Conservation (phyloP, 768 basidiomycete genomes). For the Hericium alpestre region DNA sequence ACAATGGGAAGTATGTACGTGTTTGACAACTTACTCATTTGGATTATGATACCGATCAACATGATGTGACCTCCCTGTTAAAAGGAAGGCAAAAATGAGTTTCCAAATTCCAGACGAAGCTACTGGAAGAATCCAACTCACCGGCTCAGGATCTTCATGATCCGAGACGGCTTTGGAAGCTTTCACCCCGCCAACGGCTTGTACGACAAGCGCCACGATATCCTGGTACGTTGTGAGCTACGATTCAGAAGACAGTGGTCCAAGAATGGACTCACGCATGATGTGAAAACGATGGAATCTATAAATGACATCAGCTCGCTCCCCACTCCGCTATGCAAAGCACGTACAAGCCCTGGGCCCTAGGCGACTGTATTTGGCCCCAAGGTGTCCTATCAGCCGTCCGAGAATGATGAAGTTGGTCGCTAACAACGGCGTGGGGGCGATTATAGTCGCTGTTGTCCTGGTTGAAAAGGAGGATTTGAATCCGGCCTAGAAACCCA, state of each 20-base stretch:
- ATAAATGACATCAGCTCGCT: neutral
- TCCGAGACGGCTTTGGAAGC: constrained; percentile 14
- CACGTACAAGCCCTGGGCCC: constrained; percentile 20
- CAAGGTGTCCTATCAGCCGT: constrained; percentile 32
- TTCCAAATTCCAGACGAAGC: no score
- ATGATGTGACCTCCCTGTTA: constrained; percentile 20
- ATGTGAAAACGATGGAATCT: constrained; percentile 21
- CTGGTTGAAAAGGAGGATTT: constrained; percentile 5
- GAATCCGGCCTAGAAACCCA: neutral
- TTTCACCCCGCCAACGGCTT: constrained; percentile 27
- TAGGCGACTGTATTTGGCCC: constrained; percentile 41
- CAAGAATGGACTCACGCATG: constrained; percentile 17
- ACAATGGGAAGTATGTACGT: neutral
- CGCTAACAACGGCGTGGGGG: constrained; percentile 47
- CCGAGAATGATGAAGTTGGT: constrained; percentile 47
- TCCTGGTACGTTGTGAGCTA: constrained; percentile 16
- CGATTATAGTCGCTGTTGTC: constrained; percentile 35
- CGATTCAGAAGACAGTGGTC: neutral
- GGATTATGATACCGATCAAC: constrained; percentile 20
- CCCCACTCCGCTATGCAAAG: neutral
- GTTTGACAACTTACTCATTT: constrained; percentile 14
- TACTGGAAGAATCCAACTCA: neutral
- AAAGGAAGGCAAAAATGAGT: neutral
- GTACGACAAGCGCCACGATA: constrained; percentile 27
- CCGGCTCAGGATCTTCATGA: neutral